Conservation (phyloP, 192 early-diverging fungal genomes). For the Gigaspora rosea region DNA sequence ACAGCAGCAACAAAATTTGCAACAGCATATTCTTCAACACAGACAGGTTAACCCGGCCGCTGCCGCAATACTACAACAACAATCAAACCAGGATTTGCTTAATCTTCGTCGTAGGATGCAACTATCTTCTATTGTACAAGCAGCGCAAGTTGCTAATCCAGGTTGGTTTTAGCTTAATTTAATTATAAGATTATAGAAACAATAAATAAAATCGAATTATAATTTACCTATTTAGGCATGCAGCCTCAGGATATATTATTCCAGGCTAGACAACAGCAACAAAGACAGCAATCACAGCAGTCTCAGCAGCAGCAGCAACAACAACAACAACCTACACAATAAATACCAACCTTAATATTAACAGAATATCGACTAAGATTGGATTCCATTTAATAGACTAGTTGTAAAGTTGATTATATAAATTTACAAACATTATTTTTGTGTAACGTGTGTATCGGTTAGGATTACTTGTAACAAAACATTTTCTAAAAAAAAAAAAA, state of each 20-base stretch:
- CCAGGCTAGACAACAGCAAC: neutral
- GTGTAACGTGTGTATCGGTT: too few species aligned
- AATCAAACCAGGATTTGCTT: neutral
- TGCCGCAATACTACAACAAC: neutral
- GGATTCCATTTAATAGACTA: too few species aligned
- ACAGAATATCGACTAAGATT: too few species aligned
- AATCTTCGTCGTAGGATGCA: neutral
- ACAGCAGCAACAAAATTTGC: neutral
- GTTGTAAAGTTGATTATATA: too few species aligned
- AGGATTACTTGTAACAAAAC: too few species aligned
- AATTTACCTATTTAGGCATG: neutral
- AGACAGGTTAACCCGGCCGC: neutral
- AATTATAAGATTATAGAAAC: neutral
- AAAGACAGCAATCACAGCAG: neutral
- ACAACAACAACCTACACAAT: neutral
- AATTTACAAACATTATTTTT: too few species aligned
- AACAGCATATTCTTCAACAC: neutral
- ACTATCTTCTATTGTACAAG: neutral
- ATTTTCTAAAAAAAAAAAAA: too few species aligned
- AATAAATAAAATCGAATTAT: neutral
- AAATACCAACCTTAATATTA: neutral
- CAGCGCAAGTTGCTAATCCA: neutral
- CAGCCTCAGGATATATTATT: neutral
- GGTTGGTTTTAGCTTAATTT: neutral
- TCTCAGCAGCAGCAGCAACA: neutral